Evolutionary conservation across 371 early-diverging fungal genomes (phyloP).

Genomic region (Mucor circinelloides): DNA sequence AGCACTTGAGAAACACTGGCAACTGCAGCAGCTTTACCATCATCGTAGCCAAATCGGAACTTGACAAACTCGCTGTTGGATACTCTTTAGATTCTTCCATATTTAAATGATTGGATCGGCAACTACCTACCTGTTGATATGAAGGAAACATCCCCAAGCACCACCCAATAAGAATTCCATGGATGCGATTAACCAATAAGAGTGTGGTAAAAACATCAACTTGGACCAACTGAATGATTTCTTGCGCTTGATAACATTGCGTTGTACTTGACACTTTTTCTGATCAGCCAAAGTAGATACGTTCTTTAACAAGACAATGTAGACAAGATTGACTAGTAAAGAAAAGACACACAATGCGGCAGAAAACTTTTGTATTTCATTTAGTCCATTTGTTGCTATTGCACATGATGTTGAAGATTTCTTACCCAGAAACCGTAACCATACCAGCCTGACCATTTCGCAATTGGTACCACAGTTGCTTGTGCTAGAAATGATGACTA

Average conservation of each 20-base stretch:
- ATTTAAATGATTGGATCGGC: not conserved
- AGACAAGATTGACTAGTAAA: constrained; percentile 61
- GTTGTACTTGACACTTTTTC: constrained; percentile 35
- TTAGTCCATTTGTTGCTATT: not conserved
- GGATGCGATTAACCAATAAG: constrained; percentile 66
- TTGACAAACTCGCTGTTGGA: constrained; percentile 64
- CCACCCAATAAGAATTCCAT: constrained; percentile 71
- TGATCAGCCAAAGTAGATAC: constrained; percentile 13
- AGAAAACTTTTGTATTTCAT: constrained; percentile 40
- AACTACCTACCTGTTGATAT: constrained; percentile 58
- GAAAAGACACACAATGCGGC: constrained; percentile 65
- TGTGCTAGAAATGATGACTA: constrained; percentile 66
- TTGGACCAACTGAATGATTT: constrained; percentile 63
- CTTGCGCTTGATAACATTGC: constrained; percentile 52
- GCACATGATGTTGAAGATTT: not conserved
- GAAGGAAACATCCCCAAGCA: constrained; percentile 74
- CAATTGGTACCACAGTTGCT: constrained; percentile 70
- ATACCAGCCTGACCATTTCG: constrained; percentile 65
- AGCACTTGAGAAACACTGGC: constrained; percentile 70
- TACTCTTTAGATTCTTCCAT: not conserved
- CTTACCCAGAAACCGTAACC: constrained; percentile 75
- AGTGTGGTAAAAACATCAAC: constrained; percentile 60
- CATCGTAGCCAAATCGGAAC: constrained; percentile 55
- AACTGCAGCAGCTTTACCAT: constrained; percentile 62
- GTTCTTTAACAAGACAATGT: constrained; percentile 51